Evolutionary conservation across 306 rosid species (phyloP).

Genomic region (Luffa acutangula): DNA sequence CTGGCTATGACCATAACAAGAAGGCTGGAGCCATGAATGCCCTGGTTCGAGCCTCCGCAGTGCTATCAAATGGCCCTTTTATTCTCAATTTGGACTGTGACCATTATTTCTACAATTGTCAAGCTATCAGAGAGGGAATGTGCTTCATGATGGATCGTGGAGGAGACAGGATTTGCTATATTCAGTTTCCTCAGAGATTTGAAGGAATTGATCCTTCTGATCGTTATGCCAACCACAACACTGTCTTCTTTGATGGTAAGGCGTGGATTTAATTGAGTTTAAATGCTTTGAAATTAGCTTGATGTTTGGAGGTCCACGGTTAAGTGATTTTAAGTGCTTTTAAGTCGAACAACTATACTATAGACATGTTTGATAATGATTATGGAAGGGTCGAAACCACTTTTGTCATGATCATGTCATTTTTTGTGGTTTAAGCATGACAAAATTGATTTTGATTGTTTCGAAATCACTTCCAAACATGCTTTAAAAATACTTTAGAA

Average conservation of each 20-base stretch:
- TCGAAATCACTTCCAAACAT: too few species aligned
- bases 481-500: not conserved
- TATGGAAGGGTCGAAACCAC: too few species aligned
- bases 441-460: too few species aligned
- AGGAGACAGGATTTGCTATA: conserved; percentile 73
- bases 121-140: conserved; percentile 67
- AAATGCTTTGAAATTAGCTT: too few species aligned
- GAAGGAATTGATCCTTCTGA: conserved; percentile 87
- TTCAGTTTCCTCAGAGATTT: conserved; percentile 80
- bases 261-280: too few species aligned
- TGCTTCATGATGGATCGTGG: conserved; percentile 90
- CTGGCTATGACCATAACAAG: conserved; percentile 75
- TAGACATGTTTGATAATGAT: too few species aligned
- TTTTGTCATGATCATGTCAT: too few species aligned
- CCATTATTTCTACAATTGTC: conserved; percentile 57
- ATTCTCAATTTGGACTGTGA: conserved; percentile 77
- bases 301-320: too few species aligned
- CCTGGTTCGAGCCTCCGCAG: conserved; percentile 79
- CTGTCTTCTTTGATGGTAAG: conserved; percentile 74
- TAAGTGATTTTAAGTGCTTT: too few species aligned
- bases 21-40: conserved; percentile 95
- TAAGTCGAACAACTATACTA: too few species aligned
- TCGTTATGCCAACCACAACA: conserved; percentile 83
- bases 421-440: too few species aligned
- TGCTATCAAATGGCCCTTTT: conserved; percentile 70